Evolutionary conservation across 1,284 basidiomycete genomes (phyloP).

Genomic region (Moesziomyces sp.): DNA sequence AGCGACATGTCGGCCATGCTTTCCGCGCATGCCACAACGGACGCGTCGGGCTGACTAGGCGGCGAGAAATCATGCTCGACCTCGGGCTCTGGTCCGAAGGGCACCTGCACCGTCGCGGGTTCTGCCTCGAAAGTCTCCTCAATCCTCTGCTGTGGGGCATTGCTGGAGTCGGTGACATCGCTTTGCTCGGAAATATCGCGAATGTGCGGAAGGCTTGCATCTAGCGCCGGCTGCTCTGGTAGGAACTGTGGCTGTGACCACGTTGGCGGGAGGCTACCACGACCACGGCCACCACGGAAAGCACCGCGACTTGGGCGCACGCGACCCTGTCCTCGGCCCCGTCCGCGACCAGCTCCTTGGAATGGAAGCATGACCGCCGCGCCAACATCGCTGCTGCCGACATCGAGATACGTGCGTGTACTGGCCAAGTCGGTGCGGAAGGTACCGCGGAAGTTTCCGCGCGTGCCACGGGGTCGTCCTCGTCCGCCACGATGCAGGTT

Average conservation of each 20-base stretch:
- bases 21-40: no score
- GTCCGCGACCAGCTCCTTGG: background rate
- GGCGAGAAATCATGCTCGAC: no score
- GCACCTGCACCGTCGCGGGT: no score
- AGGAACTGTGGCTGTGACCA: background rate
- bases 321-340: background rate
- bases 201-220: no score
- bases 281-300: background rate
- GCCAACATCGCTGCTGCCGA: background rate
- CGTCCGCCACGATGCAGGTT: background rate
- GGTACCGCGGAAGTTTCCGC: background rate
- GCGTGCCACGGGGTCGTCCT: constrained; percentile 1
- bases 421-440: background rate
- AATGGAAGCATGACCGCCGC: background rate
- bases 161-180: no score
- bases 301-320: background rate
- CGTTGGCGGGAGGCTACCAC: background rate
- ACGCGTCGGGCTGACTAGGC: no score
- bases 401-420: background rate
- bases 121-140: no score
- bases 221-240: background rate
- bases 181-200: no score
- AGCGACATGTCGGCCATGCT: background rate
- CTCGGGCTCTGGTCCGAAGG: no score
- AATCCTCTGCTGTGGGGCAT: no score